These are phyloP conservation scores for Clarireedia hainanense DNA, from an alignment of 2,329 filamentous ascomycete genomes.

Conservation along the genomic window DNA sequence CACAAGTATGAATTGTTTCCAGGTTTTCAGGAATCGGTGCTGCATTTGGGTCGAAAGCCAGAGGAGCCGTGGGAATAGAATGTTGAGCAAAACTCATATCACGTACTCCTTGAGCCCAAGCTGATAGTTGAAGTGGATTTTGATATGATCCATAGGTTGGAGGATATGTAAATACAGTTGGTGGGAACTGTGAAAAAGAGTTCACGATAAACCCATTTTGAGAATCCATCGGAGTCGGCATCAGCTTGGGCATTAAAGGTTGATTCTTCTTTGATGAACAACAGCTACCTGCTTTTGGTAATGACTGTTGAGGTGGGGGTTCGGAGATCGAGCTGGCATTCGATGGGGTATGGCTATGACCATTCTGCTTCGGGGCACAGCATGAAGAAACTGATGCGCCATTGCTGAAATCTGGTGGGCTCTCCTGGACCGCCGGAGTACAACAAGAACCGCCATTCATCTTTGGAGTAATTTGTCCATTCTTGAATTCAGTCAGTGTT, in stretches of 20 bases:
- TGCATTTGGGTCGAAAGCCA: slow-evolving; percentile 28
- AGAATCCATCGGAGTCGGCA: slow-evolving; percentile 20
- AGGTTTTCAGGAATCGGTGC: slow-evolving; percentile 25
- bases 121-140: slow-evolving; percentile 46
- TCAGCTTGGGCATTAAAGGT: slow-evolving; percentile 11
- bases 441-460: slow-evolving; percentile 12
- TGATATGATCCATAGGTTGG: slow-evolving; percentile 47
- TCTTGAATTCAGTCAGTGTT: slow-evolving; percentile 14
- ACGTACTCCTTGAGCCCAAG: slow-evolving; percentile 43
- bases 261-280: slow-evolving; percentile 31
- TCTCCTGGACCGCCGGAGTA: slow-evolving; percentile 4
- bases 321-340: slow-evolving; percentile 19
- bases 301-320: slow-evolving; percentile 4
- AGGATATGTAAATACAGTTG: slow-evolving; percentile 44
- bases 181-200: slow-evolving; percentile 18
- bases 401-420: not conserved
- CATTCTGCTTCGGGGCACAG: slow-evolving; percentile 19
- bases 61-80: slow-evolving; percentile 8
- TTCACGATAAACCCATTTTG: slow-evolving; percentile 21
- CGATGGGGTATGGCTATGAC: slow-evolving; percentile 19
- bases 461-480: slow-evolving; percentile 10
- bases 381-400: slow-evolving; percentile 5
- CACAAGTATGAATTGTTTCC: slow-evolving; percentile 40
- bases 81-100: slow-evolving; percentile 31
- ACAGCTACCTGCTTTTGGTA: slow-evolving; percentile 26